Base-by-base conservation (phyloP, 176 grass and related monocot genomes). In the Bromus sterilis region DNA sequence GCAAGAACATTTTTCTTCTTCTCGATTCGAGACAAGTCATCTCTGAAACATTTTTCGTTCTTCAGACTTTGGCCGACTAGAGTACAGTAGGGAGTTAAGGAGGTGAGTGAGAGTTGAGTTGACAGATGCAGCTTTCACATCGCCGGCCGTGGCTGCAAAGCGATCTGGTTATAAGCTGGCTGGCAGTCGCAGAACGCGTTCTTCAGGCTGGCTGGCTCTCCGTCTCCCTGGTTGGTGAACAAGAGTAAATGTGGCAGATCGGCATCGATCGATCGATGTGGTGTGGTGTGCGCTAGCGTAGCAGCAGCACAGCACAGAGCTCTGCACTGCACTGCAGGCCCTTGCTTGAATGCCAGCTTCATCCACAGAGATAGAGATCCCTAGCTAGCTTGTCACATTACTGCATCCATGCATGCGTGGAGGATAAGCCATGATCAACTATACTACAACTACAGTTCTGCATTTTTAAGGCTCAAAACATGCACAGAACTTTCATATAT, bases 181-280 rank as follows among this genome's bases (percentile, higher is more conserved):
- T 62, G 15, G 82, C 77, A 81, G 71, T 55, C 21, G 82, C 78
- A 81, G 64, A 44, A 72, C 69, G 26, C 1, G 71, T 11, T 30
- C 63, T 85, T 85, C 78, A 77, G 82, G 21, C 56, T 63, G 42
- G n/a, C n/a, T n/a, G n/a, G n/a, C n/a, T n/a, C n/a, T 57, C 80
- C 26, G 42, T 44, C 24, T 29, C 28, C 11, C 69, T 3, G 78
- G 87, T 81, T 85, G 87, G 87, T 89, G 71, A 82, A 35, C 33
- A 43, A 14, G 42, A 89, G 63, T 89, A 89, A 89, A 89, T 85
- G 35, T 80, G 32, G 37, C 28, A 44, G 68, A 23, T 71, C n/a
- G n/a, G n/a, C n/a, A n/a, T n/a, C n/a, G n/a, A n/a, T n/a, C 49
- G 49, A 53, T 21, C 20, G 20, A 9, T 53, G 49, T 53, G 18